A percentile compares a stretch with the other conserved stretches of the same genome.
Evolutionary conservation across 192 early-diverging fungal species (phyloP).

Genomic region (Thoreauomyces humboldtii): DNA sequence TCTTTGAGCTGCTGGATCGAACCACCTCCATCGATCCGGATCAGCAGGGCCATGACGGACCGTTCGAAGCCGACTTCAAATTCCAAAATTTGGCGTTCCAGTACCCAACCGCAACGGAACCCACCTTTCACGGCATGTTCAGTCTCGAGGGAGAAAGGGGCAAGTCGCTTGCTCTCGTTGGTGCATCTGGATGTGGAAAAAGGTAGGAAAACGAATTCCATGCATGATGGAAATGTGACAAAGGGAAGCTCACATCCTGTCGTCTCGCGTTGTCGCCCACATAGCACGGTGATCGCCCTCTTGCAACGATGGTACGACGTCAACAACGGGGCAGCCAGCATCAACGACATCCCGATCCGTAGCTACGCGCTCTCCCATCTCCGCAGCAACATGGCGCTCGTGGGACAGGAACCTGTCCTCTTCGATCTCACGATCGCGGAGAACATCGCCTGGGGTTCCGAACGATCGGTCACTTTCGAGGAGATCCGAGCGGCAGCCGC

Average conservation of each 20-base stretch:
- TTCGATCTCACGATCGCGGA: conserved; percentile 83
- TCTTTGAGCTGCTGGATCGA: conserved; percentile 61
- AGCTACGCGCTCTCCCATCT: conserved; percentile 55
- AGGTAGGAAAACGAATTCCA: too few relatives aligned
- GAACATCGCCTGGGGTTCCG: too few relatives aligned
- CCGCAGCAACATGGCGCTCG: conserved; percentile 73
- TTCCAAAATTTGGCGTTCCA: conserved; percentile 61
- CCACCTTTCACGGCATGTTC: conserved; percentile 42
- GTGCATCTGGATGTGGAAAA: conserved; percentile 79
- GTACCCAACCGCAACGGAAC: conserved; percentile 68
- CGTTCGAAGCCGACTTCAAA: too few relatives aligned
- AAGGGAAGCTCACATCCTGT: too few relatives aligned
- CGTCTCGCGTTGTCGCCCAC: too few relatives aligned
- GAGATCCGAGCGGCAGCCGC: background rate
- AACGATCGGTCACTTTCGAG: too few relatives aligned
- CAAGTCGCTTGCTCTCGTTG: conserved; percentile 80
- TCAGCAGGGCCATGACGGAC: too few relatives aligned
- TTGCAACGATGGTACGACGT: conserved; percentile 89
- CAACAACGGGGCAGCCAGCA: conserved; percentile 60
- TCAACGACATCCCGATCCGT: conserved; percentile 79
- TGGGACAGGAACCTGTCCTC: conserved; percentile 88
- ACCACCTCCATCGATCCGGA: conserved; percentile 56
- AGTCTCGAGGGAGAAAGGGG: conserved; percentile 59
- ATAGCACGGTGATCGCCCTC: conserved; percentile 80
- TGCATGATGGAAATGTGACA: too few relatives aligned